Evolutionary conservation across 306 rosid species (phyloP).

Genomic region (Citrullus colocynthis): DNA sequence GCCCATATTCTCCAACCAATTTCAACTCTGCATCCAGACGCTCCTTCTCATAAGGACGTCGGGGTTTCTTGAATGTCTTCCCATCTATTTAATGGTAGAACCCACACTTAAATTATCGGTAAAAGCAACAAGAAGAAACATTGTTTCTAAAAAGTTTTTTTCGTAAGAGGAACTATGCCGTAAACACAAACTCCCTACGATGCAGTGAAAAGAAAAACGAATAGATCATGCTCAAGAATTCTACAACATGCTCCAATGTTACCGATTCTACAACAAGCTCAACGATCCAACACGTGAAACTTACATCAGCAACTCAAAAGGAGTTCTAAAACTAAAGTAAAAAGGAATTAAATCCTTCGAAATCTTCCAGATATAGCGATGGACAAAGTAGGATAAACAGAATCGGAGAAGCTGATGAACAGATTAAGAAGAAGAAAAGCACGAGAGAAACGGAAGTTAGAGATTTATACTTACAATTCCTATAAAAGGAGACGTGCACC

Average conservation of each 20-base stretch:
- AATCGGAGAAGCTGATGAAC: neutral
- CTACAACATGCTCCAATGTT: neutral
- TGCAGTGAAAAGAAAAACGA: neutral
- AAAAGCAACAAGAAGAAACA: neutral
- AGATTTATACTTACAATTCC: neutral
- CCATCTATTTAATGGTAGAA: neutral
- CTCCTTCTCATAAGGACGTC: conserved; percentile 8
- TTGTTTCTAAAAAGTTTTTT: neutral
- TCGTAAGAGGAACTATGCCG: neutral
- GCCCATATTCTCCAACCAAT: conserved; percentile 4
- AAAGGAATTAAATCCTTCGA: neutral
- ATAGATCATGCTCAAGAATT: too few species aligned
- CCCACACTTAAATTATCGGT: neutral
- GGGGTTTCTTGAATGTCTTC: conserved; percentile 3
- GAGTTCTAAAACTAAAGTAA: neutral
- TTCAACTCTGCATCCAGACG: conserved; percentile 1
- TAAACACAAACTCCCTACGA: neutral
- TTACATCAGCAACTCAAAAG: neutral
- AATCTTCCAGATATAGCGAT: neutral
- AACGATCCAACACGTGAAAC: neutral
- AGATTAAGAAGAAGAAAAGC: neutral
- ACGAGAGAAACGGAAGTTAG: neutral
- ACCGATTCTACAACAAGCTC: neutral
- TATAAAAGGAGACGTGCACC: neutral
- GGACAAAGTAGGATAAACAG: neutral